These are phyloP conservation scores for Penicillium dipodomyicola DNA, from an alignment of 495 filamentous ascomycete genomes.

Conservation along the genomic window DNA sequence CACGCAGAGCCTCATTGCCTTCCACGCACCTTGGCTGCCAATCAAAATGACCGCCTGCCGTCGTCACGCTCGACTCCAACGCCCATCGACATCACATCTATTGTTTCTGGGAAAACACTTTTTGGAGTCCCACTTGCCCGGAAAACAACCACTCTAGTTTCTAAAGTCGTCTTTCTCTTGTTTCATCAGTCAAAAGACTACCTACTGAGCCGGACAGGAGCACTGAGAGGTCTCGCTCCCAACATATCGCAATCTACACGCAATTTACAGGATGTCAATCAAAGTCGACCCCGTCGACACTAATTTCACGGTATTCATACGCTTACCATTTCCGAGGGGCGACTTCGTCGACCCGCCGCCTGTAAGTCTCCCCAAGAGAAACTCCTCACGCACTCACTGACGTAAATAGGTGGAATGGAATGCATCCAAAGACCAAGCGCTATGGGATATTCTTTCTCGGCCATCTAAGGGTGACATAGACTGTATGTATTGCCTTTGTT, in stretches of 20 bases:
- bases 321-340: conserved; percentile 81
- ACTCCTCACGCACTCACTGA: conserved; percentile 7
- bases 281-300: conserved; percentile 24
- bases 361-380: conserved; percentile 46
- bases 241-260: conserved; percentile 11
- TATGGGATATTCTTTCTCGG: conserved; percentile 88
- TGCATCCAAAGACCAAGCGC: conserved; percentile 72
- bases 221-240: background rate
- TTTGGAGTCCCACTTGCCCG: background rate
- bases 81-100: conserved; percentile 8
- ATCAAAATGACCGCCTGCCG: conserved; percentile 8
- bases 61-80: conserved; percentile 21
- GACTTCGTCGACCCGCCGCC: conserved; percentile 88
- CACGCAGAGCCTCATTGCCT: conserved; percentile 1
- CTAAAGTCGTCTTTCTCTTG: background rate
- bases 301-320: conserved; percentile 74
- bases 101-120: background rate
- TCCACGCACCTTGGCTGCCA: conserved; percentile 20
- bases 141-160: background rate
- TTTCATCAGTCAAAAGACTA: background rate
- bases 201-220: background rate
- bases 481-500: conserved; percentile 54
- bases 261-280: conserved; percentile 17
- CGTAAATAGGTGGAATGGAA: conserved; percentile 64
- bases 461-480: conserved; percentile 70